Conservation (phyloP, 192 early-diverging fungal genomes). For the Coemansia sp. region DNA sequence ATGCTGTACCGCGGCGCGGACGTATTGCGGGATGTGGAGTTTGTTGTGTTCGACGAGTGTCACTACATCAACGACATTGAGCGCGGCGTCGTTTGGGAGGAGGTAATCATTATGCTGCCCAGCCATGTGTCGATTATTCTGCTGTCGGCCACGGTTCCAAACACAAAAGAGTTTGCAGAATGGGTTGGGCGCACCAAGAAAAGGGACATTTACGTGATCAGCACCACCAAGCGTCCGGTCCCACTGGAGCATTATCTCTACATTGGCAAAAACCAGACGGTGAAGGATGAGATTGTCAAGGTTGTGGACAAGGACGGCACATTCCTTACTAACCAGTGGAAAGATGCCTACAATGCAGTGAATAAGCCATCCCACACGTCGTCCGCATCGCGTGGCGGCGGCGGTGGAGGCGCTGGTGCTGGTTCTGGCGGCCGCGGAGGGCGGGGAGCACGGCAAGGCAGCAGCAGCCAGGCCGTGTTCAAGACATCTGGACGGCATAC, state of each 20-base stretch:
- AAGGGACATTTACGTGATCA: slow-evolving; percentile 97
- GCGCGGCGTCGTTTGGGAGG: slow-evolving; percentile 98
- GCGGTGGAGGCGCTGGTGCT: slow-evolving; percentile 16
- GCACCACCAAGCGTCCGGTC: slow-evolving; percentile 87
- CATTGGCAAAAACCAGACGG: slow-evolving; percentile 45
- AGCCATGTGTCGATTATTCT: slow-evolving; percentile 93
- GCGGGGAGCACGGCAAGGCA: slow-evolving; percentile 18
- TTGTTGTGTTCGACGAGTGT: slow-evolving; percentile 99
- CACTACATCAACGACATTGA: slow-evolving; percentile 97
- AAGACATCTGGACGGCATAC: slow-evolving; percentile 41
- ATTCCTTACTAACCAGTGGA: slow-evolving; percentile 57
- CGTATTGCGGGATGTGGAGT: slow-evolving; percentile 95
- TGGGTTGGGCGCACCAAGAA: slow-evolving; percentile 99
- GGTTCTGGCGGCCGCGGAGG: slow-evolving; percentile 45
- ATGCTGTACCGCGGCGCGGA: slow-evolving; percentile 99
- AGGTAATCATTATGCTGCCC: slow-evolving; percentile 99
- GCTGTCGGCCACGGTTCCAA: slow-evolving; percentile 95
- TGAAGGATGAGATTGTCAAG: slow-evolving; percentile 78
- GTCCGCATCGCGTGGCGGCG: slow-evolving; percentile 26
- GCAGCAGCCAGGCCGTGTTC: slow-evolving; percentile 51
- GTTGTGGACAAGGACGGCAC: slow-evolving; percentile 74
- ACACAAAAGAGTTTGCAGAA: slow-evolving; percentile 97
- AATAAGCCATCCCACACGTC: slow-evolving; percentile 56
- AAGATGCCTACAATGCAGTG: slow-evolving; percentile 72
- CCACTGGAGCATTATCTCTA: slow-evolving; percentile 95